Base-by-base conservation (phyloP, 768 basidiomycete species). In the Russula foetens region DNA sequence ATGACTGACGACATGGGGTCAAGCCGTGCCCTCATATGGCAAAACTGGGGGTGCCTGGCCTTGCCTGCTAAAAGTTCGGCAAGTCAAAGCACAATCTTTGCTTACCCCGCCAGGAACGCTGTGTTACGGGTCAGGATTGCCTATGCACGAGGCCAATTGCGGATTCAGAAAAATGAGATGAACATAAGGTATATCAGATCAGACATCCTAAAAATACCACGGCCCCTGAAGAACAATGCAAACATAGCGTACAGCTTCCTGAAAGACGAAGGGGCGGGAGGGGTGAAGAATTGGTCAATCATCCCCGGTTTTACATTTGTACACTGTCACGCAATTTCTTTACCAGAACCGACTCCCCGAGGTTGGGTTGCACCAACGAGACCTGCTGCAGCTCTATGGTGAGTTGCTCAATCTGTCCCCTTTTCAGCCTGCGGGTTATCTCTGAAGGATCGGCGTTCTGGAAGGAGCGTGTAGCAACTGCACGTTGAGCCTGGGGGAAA, bases 381-480 rank as follows among this genome's bases (percentile, higher is more conserved):
- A 58, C 46, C 23, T 45, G 56, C n/a, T 53, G 35, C 24, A 66
- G 56, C 43, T 60, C 52, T 29, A 66, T 29, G n/a, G 55, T 59
- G 29, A 84, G 70, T 53, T 82, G 80, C 56, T 71, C 69, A n/a
- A 84, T 70, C 24, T 68, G 71, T 8, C 77, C 76, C 28, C 61
- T 63, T 23, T 75, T 73, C 17, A 86, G 69, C 65, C 72, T 71
- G 19, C 58, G 67, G 2, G 47, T 60, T 46, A 84, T 72, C 14
- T 76, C 74, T 17, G 60, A 63, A 41, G 72, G 71, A 21, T 71
- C 66, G 26, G 72, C 56, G 60, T 66, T 65, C 15, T 67, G 70
- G n/a, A 69, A 67, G 46, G 74, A 51, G 7, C 76, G 15, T 74
- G 74, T 39, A 17, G 59, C 63, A 1, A 66, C 33, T 2, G 64